Base-by-base conservation (phyloP, 2,329 filamentous ascomycete species). In the Colletotrichum agaves region DNA sequence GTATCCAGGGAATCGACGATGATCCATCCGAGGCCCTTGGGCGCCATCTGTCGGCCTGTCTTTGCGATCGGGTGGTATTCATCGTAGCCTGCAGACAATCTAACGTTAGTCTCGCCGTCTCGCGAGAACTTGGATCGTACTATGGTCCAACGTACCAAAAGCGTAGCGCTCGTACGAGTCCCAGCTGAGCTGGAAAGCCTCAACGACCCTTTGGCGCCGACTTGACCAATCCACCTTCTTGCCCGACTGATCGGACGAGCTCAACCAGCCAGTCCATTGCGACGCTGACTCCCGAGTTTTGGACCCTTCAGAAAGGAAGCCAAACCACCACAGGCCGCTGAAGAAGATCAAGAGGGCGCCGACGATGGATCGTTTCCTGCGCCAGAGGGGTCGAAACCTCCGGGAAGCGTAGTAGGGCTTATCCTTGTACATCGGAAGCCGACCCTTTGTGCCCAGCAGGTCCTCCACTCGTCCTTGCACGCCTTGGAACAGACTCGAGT, bases 341-440 rank as follows among this genome's bases (percentile, higher is more conserved):
- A 91, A 57, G 33, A 84, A 73, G 31, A 93, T 73, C 19, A 91
- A 71, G 8, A 87, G 78, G 37, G 92, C 71, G 5, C 84, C 83
- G 21, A 90, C 72, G 31, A 88, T 69, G 4, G 65, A 79, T 67
- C 91, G 83, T 81, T 91, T 93, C 74, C 87, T 86, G 77, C 86
- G 87, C 81, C 88, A 90, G 72, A 88, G 79, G 37, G 88, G 84
- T 58, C 84, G 84, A 69, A 84, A 83, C 73, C 87, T 87, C 72
- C 87, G 84, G 69, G 87, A 88, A 37, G 85, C 81, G 47, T 87
- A 84, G 76, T 93, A 96, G n/a, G 96, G 96, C 79, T 99, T 99
- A 81, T 99, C 96, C 81, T 99, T 99, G 83, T 99, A 99, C 92
- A 98, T 94, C 50, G 96, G 96, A 70, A 99, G 82, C 65, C 88